Percentiles rank a stretch among this genome's conserved stretches.
Evolutionary conservation across 495 filamentous ascomycete species (phyloP).

Genomic region (Trichoderma asperelloides): DNA sequence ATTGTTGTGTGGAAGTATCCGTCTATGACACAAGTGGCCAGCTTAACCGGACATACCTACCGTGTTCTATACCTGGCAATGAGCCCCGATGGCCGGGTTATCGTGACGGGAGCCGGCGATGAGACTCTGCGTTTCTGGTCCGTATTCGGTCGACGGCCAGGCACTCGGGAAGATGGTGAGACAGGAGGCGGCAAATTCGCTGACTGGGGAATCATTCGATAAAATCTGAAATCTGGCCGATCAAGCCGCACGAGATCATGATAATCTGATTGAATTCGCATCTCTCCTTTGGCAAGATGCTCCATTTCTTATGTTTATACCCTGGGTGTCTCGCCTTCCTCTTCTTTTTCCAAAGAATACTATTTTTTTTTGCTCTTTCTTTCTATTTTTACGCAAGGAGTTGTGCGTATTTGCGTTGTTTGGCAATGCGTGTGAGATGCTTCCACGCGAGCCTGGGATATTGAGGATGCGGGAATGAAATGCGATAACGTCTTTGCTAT

Average conservation of each 20-base stretch:
- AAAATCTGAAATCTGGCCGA: slow-evolving; percentile 15
- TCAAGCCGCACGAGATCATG: not conserved
- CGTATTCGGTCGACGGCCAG: slow-evolving; percentile 64
- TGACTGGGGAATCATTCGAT: slow-evolving; percentile 67
- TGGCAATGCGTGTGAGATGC: not conserved
- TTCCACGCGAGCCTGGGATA: not conserved
- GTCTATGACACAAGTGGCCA: slow-evolving; percentile 91
- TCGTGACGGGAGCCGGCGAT: slow-evolving; percentile 94
- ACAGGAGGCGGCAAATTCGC: slow-evolving; percentile 48
- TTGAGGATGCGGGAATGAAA: not conserved
- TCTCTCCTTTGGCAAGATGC: not conserved
- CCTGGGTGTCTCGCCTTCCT: not conserved
- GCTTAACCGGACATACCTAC: slow-evolving; percentile 91
- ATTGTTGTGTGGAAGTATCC: slow-evolving; percentile 99
- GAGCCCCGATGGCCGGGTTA: slow-evolving; percentile 87
- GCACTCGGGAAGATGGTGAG: slow-evolving; percentile 44
- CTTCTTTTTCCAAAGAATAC: not conserved
- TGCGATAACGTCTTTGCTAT: not conserved
- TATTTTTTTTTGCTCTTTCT: not conserved
- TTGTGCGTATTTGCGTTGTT: not conserved
- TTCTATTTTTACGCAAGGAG: not conserved
- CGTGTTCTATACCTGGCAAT: slow-evolving; percentile 93
- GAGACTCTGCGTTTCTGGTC: slow-evolving; percentile 97
- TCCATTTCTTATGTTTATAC: slow-evolving; percentile 4
- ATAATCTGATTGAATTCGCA: slow-evolving; percentile 11